phyloP scores from a whole-genome alignment of 495 filamentous ascomycete genomes.

The Penicillium antarcticum region DNA sequence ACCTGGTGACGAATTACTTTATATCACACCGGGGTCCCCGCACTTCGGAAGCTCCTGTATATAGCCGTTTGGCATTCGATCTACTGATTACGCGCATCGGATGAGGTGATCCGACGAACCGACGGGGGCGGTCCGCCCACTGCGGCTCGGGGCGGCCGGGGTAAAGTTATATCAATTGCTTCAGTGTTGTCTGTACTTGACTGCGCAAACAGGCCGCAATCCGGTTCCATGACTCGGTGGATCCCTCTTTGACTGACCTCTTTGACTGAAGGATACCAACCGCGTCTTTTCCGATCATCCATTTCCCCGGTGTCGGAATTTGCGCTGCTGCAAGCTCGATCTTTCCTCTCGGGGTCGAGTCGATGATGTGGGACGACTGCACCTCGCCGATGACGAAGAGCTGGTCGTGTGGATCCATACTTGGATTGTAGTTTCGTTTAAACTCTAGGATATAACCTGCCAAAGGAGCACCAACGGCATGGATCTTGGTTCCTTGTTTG shows the following conservation, averaged over 20 bases:
- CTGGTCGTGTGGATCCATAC: slow-evolving; percentile 9
- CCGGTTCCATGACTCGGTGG: slow-evolving; percentile 29
- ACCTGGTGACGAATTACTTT: not conserved
- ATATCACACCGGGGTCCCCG: slow-evolving; percentile 6
- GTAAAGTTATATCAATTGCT: not conserved
- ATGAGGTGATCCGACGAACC: not conserved
- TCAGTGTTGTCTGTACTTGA: too few species aligned
- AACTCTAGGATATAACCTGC: slow-evolving; percentile 30
- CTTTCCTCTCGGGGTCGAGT: slow-evolving; percentile 19
- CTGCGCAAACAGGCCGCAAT: slow-evolving; percentile 5
- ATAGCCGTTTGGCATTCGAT: not conserved
- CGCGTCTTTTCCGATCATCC: slow-evolving; percentile 24
- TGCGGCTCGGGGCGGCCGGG: slow-evolving; percentile 2
- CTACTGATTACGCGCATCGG: not conserved
- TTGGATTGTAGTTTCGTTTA: slow-evolving; percentile 21
- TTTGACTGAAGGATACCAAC: too few species aligned
- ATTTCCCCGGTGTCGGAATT: slow-evolving; percentile 25
- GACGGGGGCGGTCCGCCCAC: not conserved
- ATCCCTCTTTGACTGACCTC: slow-evolving; percentile 32
- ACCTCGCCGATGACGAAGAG: slow-evolving; percentile 21
- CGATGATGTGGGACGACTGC: slow-evolving; percentile 18
- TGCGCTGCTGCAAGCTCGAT: slow-evolving; percentile 27
- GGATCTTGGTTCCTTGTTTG: slow-evolving; percentile 24
- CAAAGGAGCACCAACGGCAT: slow-evolving; percentile 31
- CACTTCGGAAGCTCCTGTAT: not conserved